Conservation (phyloP, 805 yeast genomes). For the Pichia deserticola region DNA sequence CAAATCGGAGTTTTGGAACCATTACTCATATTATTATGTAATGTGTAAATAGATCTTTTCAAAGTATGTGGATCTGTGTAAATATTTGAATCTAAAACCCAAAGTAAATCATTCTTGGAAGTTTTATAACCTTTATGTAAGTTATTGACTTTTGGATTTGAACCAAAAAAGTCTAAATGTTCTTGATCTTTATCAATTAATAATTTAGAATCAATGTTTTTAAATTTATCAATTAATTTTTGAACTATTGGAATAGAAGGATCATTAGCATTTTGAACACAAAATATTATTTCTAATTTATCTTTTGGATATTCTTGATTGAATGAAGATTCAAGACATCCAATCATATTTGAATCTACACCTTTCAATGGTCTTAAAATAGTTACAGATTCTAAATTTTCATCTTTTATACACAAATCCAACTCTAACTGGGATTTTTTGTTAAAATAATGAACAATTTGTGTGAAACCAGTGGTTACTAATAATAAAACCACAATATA, state of each 20-base stretch:
- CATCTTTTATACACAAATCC: slow-evolving; percentile 18
- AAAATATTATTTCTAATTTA: slow-evolving; percentile 63
- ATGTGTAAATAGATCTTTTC: slow-evolving; percentile 51
- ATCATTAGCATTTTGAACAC: slow-evolving; percentile 59
- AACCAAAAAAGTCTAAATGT: slow-evolving; percentile 51
- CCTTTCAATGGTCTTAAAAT: slow-evolving; percentile 82
- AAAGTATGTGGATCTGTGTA: slow-evolving; percentile 65
- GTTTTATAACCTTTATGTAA: slow-evolving; percentile 67
- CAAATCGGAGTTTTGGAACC: slow-evolving; percentile 28
- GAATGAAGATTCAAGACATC: slow-evolving; percentile 62
- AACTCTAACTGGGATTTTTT: slow-evolving; percentile 11
- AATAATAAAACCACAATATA: slow-evolving; percentile 24
- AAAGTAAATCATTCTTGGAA: slow-evolving; percentile 66
- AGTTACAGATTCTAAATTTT: slow-evolving; percentile 57
- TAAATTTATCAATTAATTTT: slow-evolving; percentile 43
- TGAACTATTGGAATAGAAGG: slow-evolving; percentile 55
- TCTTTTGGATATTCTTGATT: slow-evolving; percentile 56
- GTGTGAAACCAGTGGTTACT: slow-evolving; percentile 25
- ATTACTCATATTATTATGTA: slow-evolving; percentile 43
- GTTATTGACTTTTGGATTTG: slow-evolving; percentile 86
- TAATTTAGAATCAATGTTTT: slow-evolving; percentile 50
- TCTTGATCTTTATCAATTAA: slow-evolving; percentile 38
- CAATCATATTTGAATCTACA: slow-evolving; percentile 63
- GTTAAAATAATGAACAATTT: slow-evolving; percentile 20
- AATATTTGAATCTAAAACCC: slow-evolving; percentile 85